Conservation (phyloP, 495 filamentous ascomycete genomes). For the Pseudevernia furfuracea region DNA sequence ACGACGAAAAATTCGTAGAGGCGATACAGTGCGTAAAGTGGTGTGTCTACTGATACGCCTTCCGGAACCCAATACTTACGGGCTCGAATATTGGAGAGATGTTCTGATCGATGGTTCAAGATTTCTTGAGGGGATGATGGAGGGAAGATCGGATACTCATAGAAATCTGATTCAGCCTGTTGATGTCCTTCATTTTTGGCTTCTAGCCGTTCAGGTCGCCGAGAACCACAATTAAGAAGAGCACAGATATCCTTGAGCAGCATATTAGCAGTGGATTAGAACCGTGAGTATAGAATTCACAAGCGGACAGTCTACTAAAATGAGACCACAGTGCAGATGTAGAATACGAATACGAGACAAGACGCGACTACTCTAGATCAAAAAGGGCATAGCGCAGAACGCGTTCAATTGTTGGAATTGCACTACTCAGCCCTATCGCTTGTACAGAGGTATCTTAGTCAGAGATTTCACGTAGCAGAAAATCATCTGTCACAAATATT, state of each 20-base stretch:
- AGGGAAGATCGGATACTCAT: neutral
- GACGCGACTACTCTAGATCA: too few relatives aligned
- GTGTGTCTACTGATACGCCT: slow-evolving; percentile 1
- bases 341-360: too few relatives aligned
- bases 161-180: neutral
- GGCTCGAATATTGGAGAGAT: slow-evolving; percentile 1
- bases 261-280: neutral
- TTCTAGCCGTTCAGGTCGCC: neutral
- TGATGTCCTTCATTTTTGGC: neutral
- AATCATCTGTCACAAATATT: too few relatives aligned
- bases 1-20: slow-evolving; percentile 28
- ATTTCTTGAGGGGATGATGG: slow-evolving; percentile 16
- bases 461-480: too few relatives aligned
- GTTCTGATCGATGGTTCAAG: slow-evolving; percentile 6
- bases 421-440: too few relatives aligned
- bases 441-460: too few relatives aligned
- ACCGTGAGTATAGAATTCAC: too few relatives aligned
- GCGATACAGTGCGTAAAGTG: slow-evolving; percentile 25
- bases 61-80: slow-evolving; percentile 19
- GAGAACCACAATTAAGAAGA: neutral
- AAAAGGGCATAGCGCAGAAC: too few relatives aligned
- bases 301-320: too few relatives aligned
- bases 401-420: too few relatives aligned
- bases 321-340: too few relatives aligned
- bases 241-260: neutral